These are phyloP conservation scores for Mycena rosella DNA, from an alignment of 768 basidiomycete species.

Conservation along the genomic window DNA sequence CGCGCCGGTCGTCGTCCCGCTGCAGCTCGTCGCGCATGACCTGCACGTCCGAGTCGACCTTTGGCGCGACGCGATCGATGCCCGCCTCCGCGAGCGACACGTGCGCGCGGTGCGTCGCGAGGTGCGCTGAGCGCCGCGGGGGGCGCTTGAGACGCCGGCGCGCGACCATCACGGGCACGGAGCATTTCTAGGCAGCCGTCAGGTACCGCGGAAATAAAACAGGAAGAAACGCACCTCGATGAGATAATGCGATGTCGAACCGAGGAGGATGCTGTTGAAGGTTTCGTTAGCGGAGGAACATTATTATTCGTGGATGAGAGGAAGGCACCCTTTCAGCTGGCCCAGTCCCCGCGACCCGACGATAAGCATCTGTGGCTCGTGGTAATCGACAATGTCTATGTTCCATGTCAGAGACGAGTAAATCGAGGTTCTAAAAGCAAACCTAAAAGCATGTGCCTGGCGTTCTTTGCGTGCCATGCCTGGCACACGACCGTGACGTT, in stretches of 20 bases:
- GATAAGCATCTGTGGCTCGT: constrained; percentile 92
- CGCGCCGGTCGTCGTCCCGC: constrained; percentile 69
- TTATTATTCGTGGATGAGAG: neutral
- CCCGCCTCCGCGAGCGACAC: constrained; percentile 90
- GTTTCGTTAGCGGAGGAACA: constrained; percentile 8
- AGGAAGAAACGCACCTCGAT: constrained; percentile 68
- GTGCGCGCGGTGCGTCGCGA: constrained; percentile 83
- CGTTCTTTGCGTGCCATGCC: constrained; percentile 98
- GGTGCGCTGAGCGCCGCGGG: constrained; percentile 82
- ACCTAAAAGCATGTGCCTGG: constrained; percentile 90
- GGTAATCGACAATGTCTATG: constrained; percentile 85
- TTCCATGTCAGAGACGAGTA: neutral
- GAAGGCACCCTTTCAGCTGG: constrained; percentile 86
- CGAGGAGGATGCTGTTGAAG: constrained; percentile 81
- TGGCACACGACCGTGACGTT: constrained; percentile 92
- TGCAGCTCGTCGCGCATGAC: constrained; percentile 84
- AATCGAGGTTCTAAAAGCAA: constrained; percentile 23
- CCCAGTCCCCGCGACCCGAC: constrained; percentile 94
- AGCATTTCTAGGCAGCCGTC: constrained; percentile 74
- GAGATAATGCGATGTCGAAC: constrained; percentile 95
- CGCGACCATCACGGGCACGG: constrained; percentile 97
- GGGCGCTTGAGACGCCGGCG: constrained; percentile 92
- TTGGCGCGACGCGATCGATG: constrained; percentile 88
- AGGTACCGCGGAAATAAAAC: neutral
- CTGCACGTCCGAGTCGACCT: constrained; percentile 89